These are phyloP conservation scores for Logfia minima DNA, from an alignment of 129 eudicot genomes.

Conservation along the genomic window DNA sequence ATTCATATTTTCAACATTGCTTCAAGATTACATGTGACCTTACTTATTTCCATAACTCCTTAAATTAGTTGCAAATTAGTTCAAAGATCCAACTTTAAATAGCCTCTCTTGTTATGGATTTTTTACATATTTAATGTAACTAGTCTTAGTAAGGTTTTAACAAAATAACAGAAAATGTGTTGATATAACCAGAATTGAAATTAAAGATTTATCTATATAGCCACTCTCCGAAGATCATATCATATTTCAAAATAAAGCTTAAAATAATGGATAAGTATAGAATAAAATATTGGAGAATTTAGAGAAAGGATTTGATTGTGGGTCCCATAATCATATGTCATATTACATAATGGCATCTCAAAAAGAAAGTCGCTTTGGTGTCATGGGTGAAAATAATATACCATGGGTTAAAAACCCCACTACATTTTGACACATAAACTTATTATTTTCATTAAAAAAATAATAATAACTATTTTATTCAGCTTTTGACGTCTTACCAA, in stretches of 20 bases:
- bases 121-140: too few relatives aligned
- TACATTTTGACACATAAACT: slow-evolving; percentile 1
- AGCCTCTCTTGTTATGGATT: neutral
- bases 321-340: slow-evolving; percentile 28
- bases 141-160: neutral
- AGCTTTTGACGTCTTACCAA: neutral
- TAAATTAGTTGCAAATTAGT: neutral
- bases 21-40: slow-evolving; percentile 18
- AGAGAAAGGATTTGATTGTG: slow-evolving; percentile 20
- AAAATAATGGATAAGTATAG: neutral
- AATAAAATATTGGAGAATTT: slow-evolving; percentile 22
- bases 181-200: neutral
- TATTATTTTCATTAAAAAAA: neutral
- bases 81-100: too few relatives aligned
- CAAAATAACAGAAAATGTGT: neutral
- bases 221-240: neutral
- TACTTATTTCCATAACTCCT: slow-evolving; percentile 1
- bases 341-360: slow-evolving; percentile 28
- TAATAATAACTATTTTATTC: neutral
- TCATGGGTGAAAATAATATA: slow-evolving; percentile 3
- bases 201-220: neutral
- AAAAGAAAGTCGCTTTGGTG: slow-evolving; percentile 23
- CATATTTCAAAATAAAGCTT: neutral
- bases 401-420: slow-evolving; percentile 22
- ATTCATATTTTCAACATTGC: slow-evolving; percentile 12